Conservation (phyloP, 2,329 filamentous ascomycete genomes). For the Monosporascus sp. region DNA sequence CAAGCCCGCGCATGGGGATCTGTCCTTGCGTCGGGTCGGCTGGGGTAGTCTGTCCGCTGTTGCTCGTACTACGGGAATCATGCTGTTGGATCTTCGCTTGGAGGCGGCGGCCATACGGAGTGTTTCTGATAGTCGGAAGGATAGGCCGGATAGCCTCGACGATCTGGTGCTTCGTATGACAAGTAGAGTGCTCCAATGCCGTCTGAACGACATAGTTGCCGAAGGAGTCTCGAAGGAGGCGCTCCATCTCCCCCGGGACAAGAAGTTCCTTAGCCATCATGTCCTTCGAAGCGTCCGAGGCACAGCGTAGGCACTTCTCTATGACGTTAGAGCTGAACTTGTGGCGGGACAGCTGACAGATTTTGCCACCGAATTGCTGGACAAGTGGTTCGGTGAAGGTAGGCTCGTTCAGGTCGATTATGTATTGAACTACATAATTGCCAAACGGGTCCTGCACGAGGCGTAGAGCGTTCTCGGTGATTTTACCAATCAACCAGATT, state of each 20-base stretch:
- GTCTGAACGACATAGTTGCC: slow-evolving; percentile 99
- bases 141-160: slow-evolving; percentile 83
- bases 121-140: slow-evolving; percentile 78
- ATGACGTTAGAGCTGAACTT: slow-evolving; percentile 99
- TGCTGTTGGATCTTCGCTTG: slow-evolving; percentile 75
- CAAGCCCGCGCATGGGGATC: slow-evolving; percentile 40
- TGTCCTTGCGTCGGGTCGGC: slow-evolving; percentile 51
- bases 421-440: slow-evolving; percentile 99
- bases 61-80: slow-evolving; percentile 41
- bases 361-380: slow-evolving; percentile 69
- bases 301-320: slow-evolving; percentile 89
- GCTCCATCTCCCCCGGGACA: slow-evolving; percentile 71
- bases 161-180: slow-evolving; percentile 66
- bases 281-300: slow-evolving; percentile 68
- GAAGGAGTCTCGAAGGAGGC: slow-evolving; percentile 84
- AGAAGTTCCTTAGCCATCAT: slow-evolving; percentile 82
- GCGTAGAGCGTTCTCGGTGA: slow-evolving; percentile 81
- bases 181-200: slow-evolving; percentile 78
- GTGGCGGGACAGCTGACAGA: slow-evolving; percentile 75
- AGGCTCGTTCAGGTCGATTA: slow-evolving; percentile 86
- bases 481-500: slow-evolving; percentile 76
- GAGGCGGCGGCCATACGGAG: slow-evolving; percentile 91
- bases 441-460: slow-evolving; percentile 96
- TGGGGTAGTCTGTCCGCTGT: slow-evolving; percentile 47
- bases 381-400: slow-evolving; percentile 87